Evolutionary conservation across 2,329 filamentous ascomycete species (phyloP).

Genomic region (Calonectria pauciramosa): DNA sequence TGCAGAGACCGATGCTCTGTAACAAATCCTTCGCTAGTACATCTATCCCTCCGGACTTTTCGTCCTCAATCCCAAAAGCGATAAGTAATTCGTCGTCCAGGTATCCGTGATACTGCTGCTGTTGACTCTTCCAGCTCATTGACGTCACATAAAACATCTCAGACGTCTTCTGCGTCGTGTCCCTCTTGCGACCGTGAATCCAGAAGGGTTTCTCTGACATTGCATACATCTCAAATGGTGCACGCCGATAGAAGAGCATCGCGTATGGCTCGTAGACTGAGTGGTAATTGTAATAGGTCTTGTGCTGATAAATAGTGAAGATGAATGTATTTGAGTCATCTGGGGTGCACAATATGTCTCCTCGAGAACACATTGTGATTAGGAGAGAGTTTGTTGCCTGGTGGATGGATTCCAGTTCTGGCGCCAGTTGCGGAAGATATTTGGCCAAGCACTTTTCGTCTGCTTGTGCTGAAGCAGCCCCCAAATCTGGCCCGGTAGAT

Average conservation of each 20-base stretch:
- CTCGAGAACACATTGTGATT: conserved; percentile 66
- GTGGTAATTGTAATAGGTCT: conserved; percentile 63
- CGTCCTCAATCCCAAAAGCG: conserved; percentile 70
- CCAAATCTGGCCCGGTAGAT: conserved; percentile 61
- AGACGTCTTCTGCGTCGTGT: conserved; percentile 50
- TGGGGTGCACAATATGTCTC: conserved; percentile 58
- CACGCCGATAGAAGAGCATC: conserved; percentile 61
- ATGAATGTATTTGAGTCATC: conserved; percentile 66
- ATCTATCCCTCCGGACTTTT: conserved; percentile 63
- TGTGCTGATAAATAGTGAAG: conserved; percentile 68
- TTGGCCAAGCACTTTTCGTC: conserved; percentile 62
- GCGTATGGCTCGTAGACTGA: conserved; percentile 69
- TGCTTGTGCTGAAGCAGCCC: conserved; percentile 46
- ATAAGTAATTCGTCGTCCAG: conserved; percentile 69
- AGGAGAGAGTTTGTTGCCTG: conserved; percentile 72
- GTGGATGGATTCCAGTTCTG: conserved; percentile 63
- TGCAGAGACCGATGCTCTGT: conserved; percentile 45
- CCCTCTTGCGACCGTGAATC: conserved; percentile 63
- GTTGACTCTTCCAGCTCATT: conserved; percentile 66
- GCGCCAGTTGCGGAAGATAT: conserved; percentile 57
- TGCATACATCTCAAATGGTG: conserved; percentile 65
- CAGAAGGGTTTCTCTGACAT: conserved; percentile 66
- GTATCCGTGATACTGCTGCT: conserved; percentile 67
- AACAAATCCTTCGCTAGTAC: conserved; percentile 64
- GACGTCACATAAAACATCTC: conserved; percentile 72